Percentiles rank a stretch among this genome's conserved stretches.
Evolutionary conservation across 73 alveolate species (phyloP).

Genomic region (Paramecium sexaurelia): DNA sequence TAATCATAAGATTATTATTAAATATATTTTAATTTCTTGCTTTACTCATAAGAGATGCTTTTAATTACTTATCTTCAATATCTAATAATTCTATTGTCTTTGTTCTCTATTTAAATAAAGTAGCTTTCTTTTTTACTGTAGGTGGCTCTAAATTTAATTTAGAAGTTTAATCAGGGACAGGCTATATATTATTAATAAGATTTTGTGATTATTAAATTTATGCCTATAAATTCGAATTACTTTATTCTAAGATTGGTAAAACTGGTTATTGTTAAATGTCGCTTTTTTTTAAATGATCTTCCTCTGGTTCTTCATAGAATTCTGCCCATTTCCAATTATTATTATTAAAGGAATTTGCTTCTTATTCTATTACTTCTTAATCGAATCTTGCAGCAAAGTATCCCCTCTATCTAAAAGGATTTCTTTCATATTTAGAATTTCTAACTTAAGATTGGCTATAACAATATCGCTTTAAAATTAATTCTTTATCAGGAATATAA

Average conservation of each 20-base stretch:
- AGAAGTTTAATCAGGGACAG: neutral
- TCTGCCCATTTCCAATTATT: slow-evolving; percentile 61
- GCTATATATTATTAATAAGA: neutral
- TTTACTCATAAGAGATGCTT: neutral
- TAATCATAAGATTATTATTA: neutral
- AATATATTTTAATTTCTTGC: neutral
- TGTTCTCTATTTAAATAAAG: neutral
- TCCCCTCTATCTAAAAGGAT: neutral
- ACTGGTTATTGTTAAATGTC: neutral
- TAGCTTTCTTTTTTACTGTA: neutral
- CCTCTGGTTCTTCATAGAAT: slow-evolving; percentile 54
- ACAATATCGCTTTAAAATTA: neutral
- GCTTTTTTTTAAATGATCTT: neutral
- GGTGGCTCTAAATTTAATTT: neutral
- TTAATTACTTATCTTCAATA: neutral
- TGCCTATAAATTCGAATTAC: neutral
- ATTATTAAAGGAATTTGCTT: slow-evolving; percentile 23
- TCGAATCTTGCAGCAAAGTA: slow-evolving; percentile 4
- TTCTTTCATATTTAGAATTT: slow-evolving; percentile 1
- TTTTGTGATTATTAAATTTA: neutral
- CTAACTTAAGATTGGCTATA: neutral
- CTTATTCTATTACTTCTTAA: neutral
- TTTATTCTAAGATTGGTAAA: neutral
- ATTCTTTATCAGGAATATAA: slow-evolving; percentile 64
- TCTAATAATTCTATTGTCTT: neutral